Conservation (phyloP, 2,329 filamentous ascomycete species). For the Fusarium anthophilum region DNA sequence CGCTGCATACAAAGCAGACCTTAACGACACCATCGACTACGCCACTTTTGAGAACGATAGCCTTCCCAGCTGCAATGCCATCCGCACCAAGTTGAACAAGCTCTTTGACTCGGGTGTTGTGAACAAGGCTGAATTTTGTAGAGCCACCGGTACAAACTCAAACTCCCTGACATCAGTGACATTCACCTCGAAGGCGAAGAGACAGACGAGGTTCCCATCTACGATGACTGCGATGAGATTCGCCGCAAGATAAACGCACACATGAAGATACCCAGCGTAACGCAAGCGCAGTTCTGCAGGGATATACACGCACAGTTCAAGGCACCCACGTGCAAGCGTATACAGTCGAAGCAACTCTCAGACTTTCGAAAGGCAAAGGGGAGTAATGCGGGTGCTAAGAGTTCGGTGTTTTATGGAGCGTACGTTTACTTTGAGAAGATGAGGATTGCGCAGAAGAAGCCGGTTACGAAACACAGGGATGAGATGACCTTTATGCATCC, state of each 20-base stretch:
- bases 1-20: neutral
- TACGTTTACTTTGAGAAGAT: conserved; percentile 23
- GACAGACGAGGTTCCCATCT: neutral
- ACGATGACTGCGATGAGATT: conserved; percentile 6
- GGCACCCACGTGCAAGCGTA: conserved; percentile 1
- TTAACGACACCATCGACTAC: neutral
- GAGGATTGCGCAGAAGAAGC: conserved; percentile 3
- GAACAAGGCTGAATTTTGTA: neutral
- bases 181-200: conserved; percentile 1
- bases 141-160: neutral
- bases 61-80: neutral
- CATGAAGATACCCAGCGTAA: neutral
- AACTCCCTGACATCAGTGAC: neutral
- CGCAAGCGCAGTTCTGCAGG: conserved; percentile 2
- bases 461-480: neutral
- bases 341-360: conserved; percentile 10
- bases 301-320: neutral
- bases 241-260: conserved; percentile 12
- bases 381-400: neutral
- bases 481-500: neutral
- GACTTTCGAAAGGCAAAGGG: neutral
- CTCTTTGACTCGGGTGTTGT: neutral
- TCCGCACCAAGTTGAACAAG: conserved; percentile 8
- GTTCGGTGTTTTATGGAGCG: neutral
- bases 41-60: neutral